A percentile compares a stretch with the other conserved stretches of the same genome.
Conservation (phyloP, 345 rosid genomes). For the Geranium brycei region DNA sequence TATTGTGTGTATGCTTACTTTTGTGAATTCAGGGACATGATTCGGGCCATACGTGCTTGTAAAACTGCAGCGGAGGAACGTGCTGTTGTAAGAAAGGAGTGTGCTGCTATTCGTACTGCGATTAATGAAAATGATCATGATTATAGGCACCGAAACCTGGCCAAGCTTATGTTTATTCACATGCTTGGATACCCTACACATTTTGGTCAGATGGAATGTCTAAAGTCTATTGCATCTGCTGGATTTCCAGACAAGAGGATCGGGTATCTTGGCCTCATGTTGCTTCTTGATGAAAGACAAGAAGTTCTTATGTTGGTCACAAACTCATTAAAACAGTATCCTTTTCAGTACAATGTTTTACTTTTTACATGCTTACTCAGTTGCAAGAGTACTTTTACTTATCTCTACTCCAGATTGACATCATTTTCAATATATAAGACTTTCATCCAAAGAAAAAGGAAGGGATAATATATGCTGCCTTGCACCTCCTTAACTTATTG, state of each 20-base stretch:
- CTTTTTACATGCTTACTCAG: background rate
- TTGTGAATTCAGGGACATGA: slow-evolving; percentile 83
- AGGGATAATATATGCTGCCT: slow-evolving; percentile 4
- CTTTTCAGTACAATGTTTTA: slow-evolving; percentile 15
- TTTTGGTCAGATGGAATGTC: slow-evolving; percentile 99
- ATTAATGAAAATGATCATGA: slow-evolving; percentile 87
- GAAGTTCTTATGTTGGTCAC: slow-evolving; percentile 99
- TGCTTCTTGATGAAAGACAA: slow-evolving; percentile 99
- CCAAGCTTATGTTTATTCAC: slow-evolving; percentile 99
- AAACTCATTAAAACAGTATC: slow-evolving; percentile 99
- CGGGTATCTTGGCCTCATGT: slow-evolving; percentile 95
- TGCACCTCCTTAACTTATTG: slow-evolving; percentile 42
- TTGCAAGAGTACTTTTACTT: slow-evolving; percentile 2
- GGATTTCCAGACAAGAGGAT: slow-evolving; percentile 99
- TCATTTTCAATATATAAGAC: background rate
- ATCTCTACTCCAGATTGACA: background rate
- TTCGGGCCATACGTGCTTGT: slow-evolving; percentile 88
- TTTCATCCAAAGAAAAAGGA: background rate
- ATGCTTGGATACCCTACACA: slow-evolving; percentile 99
- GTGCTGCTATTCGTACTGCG: slow-evolving; percentile 83
- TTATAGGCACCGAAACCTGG: slow-evolving; percentile 86
- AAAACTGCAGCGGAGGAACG: slow-evolving; percentile 99
- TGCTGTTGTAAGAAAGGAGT: slow-evolving; percentile 95
- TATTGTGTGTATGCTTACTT: slow-evolving; percentile 7
- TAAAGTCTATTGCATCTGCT: slow-evolving; percentile 85